phyloP scores from a whole-genome alignment of 805 yeast genomes.

The Kodamaea lidongshanica region DNA sequence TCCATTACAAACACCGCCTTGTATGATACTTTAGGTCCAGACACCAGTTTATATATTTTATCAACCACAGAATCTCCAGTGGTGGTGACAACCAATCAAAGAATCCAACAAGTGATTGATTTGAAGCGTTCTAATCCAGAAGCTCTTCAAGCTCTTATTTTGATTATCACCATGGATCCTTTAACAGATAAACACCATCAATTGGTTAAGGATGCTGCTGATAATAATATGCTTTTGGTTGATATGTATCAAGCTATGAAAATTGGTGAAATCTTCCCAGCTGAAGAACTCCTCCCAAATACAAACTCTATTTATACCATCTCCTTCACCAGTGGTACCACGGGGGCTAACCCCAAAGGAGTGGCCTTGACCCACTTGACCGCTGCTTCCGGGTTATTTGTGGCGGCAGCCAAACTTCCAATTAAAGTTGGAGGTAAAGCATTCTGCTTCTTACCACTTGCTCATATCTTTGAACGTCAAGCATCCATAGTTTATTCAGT shows the following conservation, averaged over 20 bases:
- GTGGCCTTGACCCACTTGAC: conserved; percentile 17
- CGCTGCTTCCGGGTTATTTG: conserved; percentile 16
- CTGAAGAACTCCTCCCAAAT: conserved; percentile 11
- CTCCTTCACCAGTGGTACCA: conserved; percentile 24
- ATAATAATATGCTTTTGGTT: conserved; percentile 13
- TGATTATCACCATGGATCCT: conserved; percentile 52
- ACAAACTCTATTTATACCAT: conserved; percentile 19
- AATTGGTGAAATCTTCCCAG: conserved; percentile 19
- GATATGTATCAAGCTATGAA: conserved; percentile 18
- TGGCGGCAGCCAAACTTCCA: conserved; percentile 11
- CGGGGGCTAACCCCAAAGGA: conserved; percentile 23
- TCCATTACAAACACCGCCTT: conserved; percentile 34
- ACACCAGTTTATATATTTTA: conserved; percentile 29
- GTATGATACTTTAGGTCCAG: conserved; percentile 36
- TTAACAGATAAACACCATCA: conserved; percentile 44
- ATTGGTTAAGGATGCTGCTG: conserved; percentile 39
- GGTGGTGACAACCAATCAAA: conserved; percentile 47
- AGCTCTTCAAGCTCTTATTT: conserved; percentile 37
- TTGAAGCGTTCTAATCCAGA: conserved; percentile 32
- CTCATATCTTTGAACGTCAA: conserved; percentile 33
- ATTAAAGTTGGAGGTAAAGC: conserved; percentile 5
- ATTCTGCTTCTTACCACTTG: conserved; percentile 29
- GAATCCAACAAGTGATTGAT: conserved; percentile 42
- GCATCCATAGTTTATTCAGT: conserved; percentile 16
- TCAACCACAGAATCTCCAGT: conserved; percentile 35